These are phyloP conservation scores for Nemania diffusa DNA, from an alignment of 2,329 filamentous ascomycete species.

Conservation along the genomic window DNA sequence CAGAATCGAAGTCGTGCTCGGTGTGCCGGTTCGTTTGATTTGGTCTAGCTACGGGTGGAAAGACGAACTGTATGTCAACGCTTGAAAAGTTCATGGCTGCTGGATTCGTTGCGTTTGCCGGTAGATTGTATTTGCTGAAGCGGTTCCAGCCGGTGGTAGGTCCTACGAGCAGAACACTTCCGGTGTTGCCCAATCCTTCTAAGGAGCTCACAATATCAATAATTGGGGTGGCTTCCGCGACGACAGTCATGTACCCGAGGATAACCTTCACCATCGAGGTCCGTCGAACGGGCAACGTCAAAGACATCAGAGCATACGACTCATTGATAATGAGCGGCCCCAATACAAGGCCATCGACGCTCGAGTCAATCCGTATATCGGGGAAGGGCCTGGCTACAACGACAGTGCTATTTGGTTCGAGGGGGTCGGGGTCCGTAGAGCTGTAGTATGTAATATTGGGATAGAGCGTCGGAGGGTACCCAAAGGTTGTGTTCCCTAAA, in stretches of 20 bases:
- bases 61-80: slow-evolving; percentile 66
- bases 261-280: slow-evolving; percentile 70
- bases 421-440: slow-evolving; percentile 55
- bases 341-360: slow-evolving; percentile 71
- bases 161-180: slow-evolving; percentile 76
- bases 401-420: slow-evolving; percentile 55
- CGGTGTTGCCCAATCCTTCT: slow-evolving; percentile 77
- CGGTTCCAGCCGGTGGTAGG: slow-evolving; percentile 74
- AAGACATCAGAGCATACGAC: slow-evolving; percentile 78
- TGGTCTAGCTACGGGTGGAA: slow-evolving; percentile 61
- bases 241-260: slow-evolving; percentile 84
- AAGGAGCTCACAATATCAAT: slow-evolving; percentile 69
- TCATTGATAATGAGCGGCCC: slow-evolving; percentile 80
- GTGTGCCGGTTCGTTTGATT: slow-evolving; percentile 61
- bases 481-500: slow-evolving; percentile 68
- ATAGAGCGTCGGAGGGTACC: slow-evolving; percentile 78
- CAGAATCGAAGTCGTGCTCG: slow-evolving; percentile 54
- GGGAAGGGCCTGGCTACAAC: slow-evolving; percentile 62
- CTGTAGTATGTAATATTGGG: slow-evolving; percentile 78
- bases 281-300: slow-evolving; percentile 82
- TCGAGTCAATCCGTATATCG: slow-evolving; percentile 60
- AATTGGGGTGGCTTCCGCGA: slow-evolving; percentile 75
- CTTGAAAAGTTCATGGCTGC: slow-evolving; percentile 53
- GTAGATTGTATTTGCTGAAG: slow-evolving; percentile 59
- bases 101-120: slow-evolving; percentile 59